Evolutionary conservation across 768 basidiomycete species (phyloP).

Genomic region (Megacollybia marginata): DNA sequence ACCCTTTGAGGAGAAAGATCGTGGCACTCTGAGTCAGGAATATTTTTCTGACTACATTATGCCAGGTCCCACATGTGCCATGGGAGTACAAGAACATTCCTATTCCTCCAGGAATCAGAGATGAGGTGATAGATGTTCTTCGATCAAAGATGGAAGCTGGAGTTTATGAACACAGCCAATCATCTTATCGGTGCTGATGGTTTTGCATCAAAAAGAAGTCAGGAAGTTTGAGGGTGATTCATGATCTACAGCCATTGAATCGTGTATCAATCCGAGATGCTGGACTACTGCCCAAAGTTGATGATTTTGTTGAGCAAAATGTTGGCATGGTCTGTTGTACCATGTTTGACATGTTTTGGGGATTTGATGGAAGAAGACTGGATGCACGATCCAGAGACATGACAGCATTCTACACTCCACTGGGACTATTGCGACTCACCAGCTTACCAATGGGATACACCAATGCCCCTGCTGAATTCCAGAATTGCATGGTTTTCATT

Average conservation of each 20-base stretch:
- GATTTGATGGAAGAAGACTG: neutral
- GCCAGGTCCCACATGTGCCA: too few species aligned
- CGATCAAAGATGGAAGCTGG: conserved; percentile 17
- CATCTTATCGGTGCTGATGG: conserved; percentile 16
- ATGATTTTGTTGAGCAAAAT: conserved; percentile 3
- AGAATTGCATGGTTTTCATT: conserved; percentile 18
- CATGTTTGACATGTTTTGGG: conserved; percentile 1
- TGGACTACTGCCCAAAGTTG: conserved; percentile 16
- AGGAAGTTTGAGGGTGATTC: conserved; percentile 15
- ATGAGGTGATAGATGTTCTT: conserved; percentile 17
- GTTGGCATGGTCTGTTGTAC: conserved; percentile 15
- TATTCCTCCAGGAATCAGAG: conserved; percentile 15
- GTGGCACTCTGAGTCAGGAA: too few species aligned
- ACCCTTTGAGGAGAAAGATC: too few species aligned
- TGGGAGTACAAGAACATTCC: too few species aligned
- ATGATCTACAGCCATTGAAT: conserved; percentile 23
- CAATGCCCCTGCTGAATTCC: conserved; percentile 18
- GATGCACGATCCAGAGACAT: neutral
- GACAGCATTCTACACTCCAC: conserved; percentile 20
- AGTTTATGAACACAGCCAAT: conserved; percentile 6
- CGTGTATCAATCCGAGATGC: conserved; percentile 21
- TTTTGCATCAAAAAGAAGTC: conserved; percentile 22
- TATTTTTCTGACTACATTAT: too few species aligned
- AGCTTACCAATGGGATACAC: conserved; percentile 33
- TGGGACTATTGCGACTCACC: conserved; percentile 23